A percentile compares a stretch with the other conserved stretches of the same genome.
These are phyloP conservation scores for Umbelopsis vinacea DNA, from an alignment of 192 early-diverging fungal species.

Conservation along the genomic window DNA sequence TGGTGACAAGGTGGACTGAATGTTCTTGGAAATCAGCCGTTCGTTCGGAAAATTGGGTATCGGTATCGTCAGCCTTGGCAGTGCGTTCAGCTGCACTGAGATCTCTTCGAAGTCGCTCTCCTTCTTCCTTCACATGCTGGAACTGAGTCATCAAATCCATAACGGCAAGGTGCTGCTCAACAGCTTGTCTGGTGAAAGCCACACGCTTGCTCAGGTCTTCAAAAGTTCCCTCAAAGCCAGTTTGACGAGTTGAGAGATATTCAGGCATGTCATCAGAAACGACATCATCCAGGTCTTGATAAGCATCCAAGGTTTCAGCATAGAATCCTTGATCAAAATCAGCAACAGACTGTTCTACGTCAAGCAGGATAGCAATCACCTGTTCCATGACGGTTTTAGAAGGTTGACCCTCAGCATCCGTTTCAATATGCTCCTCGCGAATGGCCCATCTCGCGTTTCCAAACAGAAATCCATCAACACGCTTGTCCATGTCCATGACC, in stretches of 20 bases:
- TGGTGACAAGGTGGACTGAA: constrained; percentile 27
- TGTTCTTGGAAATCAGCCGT: constrained; percentile 31
- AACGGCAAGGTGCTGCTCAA: constrained; percentile 41
- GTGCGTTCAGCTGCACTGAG: constrained; percentile 26
- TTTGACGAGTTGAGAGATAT: constrained; percentile 41
- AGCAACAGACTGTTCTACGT: constrained; percentile 25
- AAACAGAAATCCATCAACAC: constrained; percentile 31
- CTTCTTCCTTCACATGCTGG: constrained; percentile 28
- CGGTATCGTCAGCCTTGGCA: constrained; percentile 23
- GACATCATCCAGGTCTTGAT: constrained; percentile 47
- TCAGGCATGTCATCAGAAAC: constrained; percentile 36
- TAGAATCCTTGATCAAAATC: constrained; percentile 41
- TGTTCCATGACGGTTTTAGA: constrained; percentile 6
- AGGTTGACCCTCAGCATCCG: constrained; percentile 7
- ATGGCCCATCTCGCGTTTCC: constrained; percentile 25
- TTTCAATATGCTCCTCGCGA: constrained; percentile 9
- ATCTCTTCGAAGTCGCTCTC: constrained; percentile 28
- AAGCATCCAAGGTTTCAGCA: constrained; percentile 36
- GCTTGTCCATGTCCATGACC: constrained; percentile 24
- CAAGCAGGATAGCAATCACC: constrained; percentile 28
- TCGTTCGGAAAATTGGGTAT: constrained; percentile 25
- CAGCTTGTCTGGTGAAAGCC: constrained; percentile 41
- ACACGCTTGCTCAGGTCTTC: constrained; percentile 35
- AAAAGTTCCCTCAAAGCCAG: constrained; percentile 42
- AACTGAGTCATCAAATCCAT: constrained; percentile 40